Conservation (phyloP, 2,329 filamentous ascomycete genomes). For the Fusarium cicatricum region DNA sequence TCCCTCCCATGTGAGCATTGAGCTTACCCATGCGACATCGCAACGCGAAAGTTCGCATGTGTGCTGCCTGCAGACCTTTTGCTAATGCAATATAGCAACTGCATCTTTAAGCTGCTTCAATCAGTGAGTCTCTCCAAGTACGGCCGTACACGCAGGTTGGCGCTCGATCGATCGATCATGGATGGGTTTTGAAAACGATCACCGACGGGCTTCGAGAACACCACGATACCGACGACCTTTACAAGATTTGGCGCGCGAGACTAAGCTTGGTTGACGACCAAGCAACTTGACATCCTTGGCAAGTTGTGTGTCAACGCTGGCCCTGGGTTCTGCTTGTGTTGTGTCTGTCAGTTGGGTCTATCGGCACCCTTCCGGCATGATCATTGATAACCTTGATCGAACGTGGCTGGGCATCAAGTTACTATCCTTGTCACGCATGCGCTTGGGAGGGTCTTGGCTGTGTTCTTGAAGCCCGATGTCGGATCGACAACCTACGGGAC, state of each 20-base stretch:
- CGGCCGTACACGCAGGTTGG: background rate
- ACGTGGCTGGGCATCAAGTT: background rate
- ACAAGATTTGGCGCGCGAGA: background rate
- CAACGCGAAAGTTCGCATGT: conserved; percentile 27
- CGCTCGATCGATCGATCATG: conserved; percentile 16
- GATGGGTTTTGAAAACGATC: conserved; percentile 14
- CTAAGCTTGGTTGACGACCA: background rate
- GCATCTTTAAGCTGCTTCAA: conserved; percentile 79
- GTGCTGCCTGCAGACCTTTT: background rate
- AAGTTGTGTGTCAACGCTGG: too few relatives aligned
- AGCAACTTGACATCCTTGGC: too few relatives aligned
- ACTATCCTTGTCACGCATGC: background rate
- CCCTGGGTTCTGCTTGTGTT: background rate
- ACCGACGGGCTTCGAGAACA: conserved; percentile 27
- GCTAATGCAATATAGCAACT: conserved; percentile 50
- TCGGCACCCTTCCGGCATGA: background rate
- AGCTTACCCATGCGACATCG: conserved; percentile 12
- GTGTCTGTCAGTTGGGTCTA: background rate
- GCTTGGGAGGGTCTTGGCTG: background rate
- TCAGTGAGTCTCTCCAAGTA: conserved; percentile 47
- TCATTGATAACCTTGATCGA: background rate
- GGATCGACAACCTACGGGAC: background rate
- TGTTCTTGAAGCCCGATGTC: conserved; percentile 1
- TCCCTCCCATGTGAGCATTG: conserved; percentile 61
- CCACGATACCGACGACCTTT: conserved; percentile 4